Base-by-base conservation (phyloP, 495 filamentous ascomycete species). In the Penicillium cinerascens region DNA sequence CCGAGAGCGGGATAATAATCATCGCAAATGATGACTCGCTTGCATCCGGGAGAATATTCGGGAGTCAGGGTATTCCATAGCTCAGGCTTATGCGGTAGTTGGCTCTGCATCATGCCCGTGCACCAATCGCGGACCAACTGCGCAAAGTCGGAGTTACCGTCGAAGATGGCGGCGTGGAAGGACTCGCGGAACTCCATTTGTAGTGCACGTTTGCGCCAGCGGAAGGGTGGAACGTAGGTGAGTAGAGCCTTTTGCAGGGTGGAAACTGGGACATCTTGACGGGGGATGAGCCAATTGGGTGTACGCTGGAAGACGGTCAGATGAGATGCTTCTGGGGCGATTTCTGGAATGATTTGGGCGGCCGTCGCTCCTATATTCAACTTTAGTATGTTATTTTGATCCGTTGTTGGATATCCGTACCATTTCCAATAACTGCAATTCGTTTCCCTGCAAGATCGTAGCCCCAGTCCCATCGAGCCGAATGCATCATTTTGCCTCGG, bases 321-420 rank as follows among this genome's bases (percentile, higher is more conserved):
- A 10, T 75, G 64, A n/a, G 76, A 64, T 40, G 78, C 76, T 6
- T 78, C 52, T 43, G 79, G 80, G 42, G 81, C 80, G 23, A 88
- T 70, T 40, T 78, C 79, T 13, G 87, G 84, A 20, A 86, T 74
- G 55, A 89, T 87, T 60, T 89, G 87, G n/a, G 81, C 84, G 9
- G 80, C 81, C 16, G 84, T 87, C 17, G 86, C 84, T 20, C 86
- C 84, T 73, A 72, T 77, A 11, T 18, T 0, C 80, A 63, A n/a
- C n/a, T 56, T 76, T 72, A 27, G 45, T 55, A n/a, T 41, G 52
- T 26, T 16, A 15, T 11, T 0, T 10, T 33, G 0, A 1, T 9
- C 18, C 15, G 25, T 54, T 78, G 76, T 26, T 8, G 1, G 13
- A 20, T 51, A 55, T 26, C 26, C 43, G 10, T 37, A 86, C 79